Evolutionary conservation across 495 filamentous ascomycete species (phyloP).

Genomic region (Choiromyces venosus): DNA sequence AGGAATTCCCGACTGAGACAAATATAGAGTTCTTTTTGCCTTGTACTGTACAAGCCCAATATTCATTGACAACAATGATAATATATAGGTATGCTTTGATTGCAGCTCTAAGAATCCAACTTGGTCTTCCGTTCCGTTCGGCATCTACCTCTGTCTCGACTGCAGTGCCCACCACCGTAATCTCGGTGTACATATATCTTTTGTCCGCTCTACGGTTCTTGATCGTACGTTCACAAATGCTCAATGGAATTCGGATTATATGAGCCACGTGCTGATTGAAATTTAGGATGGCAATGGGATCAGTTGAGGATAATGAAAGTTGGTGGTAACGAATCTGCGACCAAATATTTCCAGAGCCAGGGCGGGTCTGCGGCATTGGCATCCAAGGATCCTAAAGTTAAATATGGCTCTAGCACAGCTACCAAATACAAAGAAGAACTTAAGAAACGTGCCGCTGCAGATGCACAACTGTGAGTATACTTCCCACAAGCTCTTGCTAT

Average conservation of each 20-base stretch:
- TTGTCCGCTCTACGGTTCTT: slow-evolving; percentile 95
- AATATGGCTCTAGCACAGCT: slow-evolving; percentile 85
- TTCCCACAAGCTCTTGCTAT: slow-evolving; percentile 7
- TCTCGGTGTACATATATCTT: slow-evolving; percentile 90
- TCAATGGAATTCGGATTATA: neutral
- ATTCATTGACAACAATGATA: slow-evolving; percentile 4
- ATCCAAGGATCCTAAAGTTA: slow-evolving; percentile 92
- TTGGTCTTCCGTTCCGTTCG: slow-evolving; percentile 95
- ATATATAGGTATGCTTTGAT: slow-evolving; percentile 85
- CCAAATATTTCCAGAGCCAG: slow-evolving; percentile 94
- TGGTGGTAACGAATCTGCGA: slow-evolving; percentile 95
- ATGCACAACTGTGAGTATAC: slow-evolving; percentile 66
- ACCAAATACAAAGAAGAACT: slow-evolving; percentile 96
- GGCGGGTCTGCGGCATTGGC: slow-evolving; percentile 88
- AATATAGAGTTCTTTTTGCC: neutral
- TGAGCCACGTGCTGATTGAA: slow-evolving; percentile 7
- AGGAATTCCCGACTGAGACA: slow-evolving; percentile 34
- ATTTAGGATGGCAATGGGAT: slow-evolving; percentile 98
- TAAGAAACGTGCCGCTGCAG: slow-evolving; percentile 70
- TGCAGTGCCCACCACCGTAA: slow-evolving; percentile 91
- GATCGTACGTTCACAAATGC: slow-evolving; percentile 64
- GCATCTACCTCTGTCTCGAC: slow-evolving; percentile 96
- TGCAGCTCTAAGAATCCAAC: slow-evolving; percentile 95
- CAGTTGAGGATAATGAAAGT: slow-evolving; percentile 98
- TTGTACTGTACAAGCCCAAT: neutral